Evolutionary conservation across 768 basidiomycete genomes (phyloP), one percentile per base, ranked within the genome.

Genomic region (Postia placenta): DNA sequence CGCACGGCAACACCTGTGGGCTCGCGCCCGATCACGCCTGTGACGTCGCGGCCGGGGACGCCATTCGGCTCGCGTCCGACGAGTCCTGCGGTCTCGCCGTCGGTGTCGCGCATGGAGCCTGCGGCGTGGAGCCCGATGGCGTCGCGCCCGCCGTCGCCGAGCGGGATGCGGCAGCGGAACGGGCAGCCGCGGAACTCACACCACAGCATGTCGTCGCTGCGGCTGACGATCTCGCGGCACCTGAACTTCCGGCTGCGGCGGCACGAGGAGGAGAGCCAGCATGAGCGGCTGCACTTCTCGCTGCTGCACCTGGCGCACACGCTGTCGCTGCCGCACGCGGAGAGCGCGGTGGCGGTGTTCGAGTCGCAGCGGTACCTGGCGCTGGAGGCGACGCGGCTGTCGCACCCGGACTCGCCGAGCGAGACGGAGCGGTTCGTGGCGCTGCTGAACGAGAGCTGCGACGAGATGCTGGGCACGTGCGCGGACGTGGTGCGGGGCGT

Each of bases 311-410:
- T 60, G 15, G 60, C 60, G 17, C 60, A 61, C 37, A 25, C 51
- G 24, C 50, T 58, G 27, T 46, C 54, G 6, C 36, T 55, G 3
- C 44, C 56, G 20, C 24, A 49, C 2, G 43, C 52, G 27, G 81
- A 87, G 57, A 67, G 72, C 24, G 75, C 75, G 0, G 87, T 88
- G 0, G 87, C 84, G 1, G 79, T 85, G 12, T 88, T 88, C 51
- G 86, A 88, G 66, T 78, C 77, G 2, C 80, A 86, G 56, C 66
- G 78, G 24, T 88, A 87, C 60, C 67, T 87, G 49, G 78, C 87
- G 53, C 67, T 88, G 2, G 85, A 88, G 59, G 74, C 76, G 23
- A 75, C 65, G 25, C 64, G 75, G 33, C 62, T 81, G 28, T 62
- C 66, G 26, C 79, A 83, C 50, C 79, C 78, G 1, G 61, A 73